Base-by-base conservation (phyloP, 139 green algal species). In the Zygnema circumcarinatum region DNA sequence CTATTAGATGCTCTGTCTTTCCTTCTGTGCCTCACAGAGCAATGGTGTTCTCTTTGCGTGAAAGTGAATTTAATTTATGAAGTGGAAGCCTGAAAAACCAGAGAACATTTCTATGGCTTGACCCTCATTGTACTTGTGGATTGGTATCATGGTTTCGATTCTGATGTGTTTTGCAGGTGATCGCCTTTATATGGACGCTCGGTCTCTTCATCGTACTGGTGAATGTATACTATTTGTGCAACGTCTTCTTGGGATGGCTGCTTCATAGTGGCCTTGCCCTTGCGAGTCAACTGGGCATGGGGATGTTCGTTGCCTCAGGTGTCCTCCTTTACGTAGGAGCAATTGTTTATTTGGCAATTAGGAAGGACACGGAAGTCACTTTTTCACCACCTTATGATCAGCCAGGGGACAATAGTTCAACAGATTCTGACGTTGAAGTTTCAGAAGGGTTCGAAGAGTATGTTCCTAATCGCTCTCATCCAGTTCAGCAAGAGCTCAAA, bases 151-250 rank as follows among this genome's bases (percentile, higher is more conserved):
- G n/a, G n/a, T n/a, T n/a, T n/a, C n/a, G n/a, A n/a, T n/a, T n/a
- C n/a, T n/a, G n/a, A n/a, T n/a, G n/a, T 38, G 21, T 35, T 76
- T 36, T 85, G 79, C 41, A 85, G 79, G 41, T 88, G 3, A 87
- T 16, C 16, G 2, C 82, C 3, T 16, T 35, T 32, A 87, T 69
- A 7, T 88, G 82, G 82, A 11, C 42, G 2, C 31, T 88, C 22
- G 82, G 82, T 38, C 29, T 88, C 22, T 88, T 87, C 20, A 74
- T 88, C 67, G 84, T 88, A 7, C 31, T 2, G 69, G 36, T 88
- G 11, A 88, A 88, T 40, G n/a, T 87, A 52, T 88, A 86, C 38
- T 88, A 86, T 74, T 2, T 88, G 2, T 47, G 32, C 3, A 16
- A 69, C 73, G 31, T 87, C 36, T 22, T 87, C 21, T 22, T 88